Evolutionary conservation across 139 green algal genomes (phyloP).

Genomic region (Chlorella sp.): DNA sequence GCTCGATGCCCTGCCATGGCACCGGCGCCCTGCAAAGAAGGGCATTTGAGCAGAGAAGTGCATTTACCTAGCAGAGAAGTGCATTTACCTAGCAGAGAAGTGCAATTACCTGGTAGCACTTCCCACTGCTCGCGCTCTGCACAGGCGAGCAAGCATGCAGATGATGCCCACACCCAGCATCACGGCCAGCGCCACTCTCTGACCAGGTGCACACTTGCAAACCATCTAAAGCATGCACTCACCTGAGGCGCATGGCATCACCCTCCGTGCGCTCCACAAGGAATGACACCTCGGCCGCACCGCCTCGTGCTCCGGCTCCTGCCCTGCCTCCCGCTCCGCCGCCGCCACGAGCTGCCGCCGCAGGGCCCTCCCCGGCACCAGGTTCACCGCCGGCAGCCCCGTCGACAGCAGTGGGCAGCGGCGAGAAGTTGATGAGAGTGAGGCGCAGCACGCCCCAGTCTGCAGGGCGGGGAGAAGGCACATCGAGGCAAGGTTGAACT

Average conservation of each 20-base stretch:
- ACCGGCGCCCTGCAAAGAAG: conserved; percentile 10
- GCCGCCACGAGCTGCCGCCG: neutral
- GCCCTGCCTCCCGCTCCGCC: neutral
- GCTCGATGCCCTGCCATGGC: conserved; percentile 29
- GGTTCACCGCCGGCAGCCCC: too few species aligned
- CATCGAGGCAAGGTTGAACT: too few species aligned
- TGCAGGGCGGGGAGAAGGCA: neutral
- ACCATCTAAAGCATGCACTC: neutral
- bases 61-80: too few species aligned
- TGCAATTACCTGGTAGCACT: too few species aligned
- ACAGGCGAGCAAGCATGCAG: neutral
- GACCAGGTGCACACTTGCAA: too few species aligned
- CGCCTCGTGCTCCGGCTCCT: too few species aligned
- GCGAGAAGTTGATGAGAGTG: conserved; percentile 9
- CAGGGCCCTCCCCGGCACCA: neutral
- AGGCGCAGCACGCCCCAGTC: conserved; percentile 36
- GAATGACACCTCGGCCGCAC: conserved; percentile 5
- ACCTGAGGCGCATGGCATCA: conserved; percentile 29
- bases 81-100: too few species aligned
- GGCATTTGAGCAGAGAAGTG: too few species aligned
- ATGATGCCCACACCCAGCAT: too few species aligned
- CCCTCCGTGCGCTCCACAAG: conserved; percentile 11
- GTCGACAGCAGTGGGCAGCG: neutral
- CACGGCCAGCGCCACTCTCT: too few species aligned
- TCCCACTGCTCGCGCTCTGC: too few species aligned